phyloP scores from a whole-genome alignment of 1,284 basidiomycete genomes.

The Cronartium ribicola region DNA sequence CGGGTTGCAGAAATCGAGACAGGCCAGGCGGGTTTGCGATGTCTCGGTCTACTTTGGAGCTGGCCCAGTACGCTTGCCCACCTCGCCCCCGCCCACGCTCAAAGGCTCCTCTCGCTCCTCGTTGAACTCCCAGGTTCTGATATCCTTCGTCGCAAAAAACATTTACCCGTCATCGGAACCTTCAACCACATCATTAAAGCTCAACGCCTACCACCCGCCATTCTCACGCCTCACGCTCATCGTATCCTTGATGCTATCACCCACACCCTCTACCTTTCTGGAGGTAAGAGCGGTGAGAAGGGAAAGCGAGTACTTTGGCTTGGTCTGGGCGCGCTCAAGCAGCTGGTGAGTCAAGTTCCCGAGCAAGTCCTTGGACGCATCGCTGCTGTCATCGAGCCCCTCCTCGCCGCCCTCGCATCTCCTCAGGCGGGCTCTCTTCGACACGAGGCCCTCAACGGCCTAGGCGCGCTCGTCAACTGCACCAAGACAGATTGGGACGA shows the following conservation, averaged over 20 bases:
- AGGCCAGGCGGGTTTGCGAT: constrained; percentile 31
- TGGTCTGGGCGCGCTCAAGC: constrained; percentile 23
- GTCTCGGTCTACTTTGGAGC: constrained; percentile 30
- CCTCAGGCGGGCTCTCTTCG: constrained; percentile 15
- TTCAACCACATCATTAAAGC: constrained; percentile 32
- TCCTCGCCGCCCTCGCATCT: constrained; percentile 22
- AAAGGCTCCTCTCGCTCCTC: constrained; percentile 16
- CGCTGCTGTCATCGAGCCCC: constrained; percentile 20
- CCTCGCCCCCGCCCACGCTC: constrained; percentile 23
- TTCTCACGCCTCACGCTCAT: constrained; percentile 16
- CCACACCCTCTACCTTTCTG: constrained; percentile 30
- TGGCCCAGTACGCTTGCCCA: constrained; percentile 19
- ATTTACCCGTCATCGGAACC: constrained; percentile 19
- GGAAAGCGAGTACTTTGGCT: constrained; percentile 27
- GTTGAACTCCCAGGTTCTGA: constrained; percentile 25
- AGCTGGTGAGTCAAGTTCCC: constrained; percentile 22
- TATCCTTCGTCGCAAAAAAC: constrained; percentile 34
- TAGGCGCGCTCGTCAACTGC: constrained; percentile 36
- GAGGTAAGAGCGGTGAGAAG: constrained; percentile 36
- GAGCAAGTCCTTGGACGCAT: constrained; percentile 20
- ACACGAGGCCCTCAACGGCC: constrained; percentile 22
- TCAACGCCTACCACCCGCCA: constrained; percentile 6
- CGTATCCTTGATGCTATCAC: constrained; percentile 22
- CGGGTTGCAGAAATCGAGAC: constrained; percentile 37
- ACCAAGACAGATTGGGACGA: constrained; percentile 20